A percentile compares a stretch with the other conserved stretches of the same genome.
Conservation (phyloP, 139 green algal genomes). For the Yamagishiella unicocca region DNA sequence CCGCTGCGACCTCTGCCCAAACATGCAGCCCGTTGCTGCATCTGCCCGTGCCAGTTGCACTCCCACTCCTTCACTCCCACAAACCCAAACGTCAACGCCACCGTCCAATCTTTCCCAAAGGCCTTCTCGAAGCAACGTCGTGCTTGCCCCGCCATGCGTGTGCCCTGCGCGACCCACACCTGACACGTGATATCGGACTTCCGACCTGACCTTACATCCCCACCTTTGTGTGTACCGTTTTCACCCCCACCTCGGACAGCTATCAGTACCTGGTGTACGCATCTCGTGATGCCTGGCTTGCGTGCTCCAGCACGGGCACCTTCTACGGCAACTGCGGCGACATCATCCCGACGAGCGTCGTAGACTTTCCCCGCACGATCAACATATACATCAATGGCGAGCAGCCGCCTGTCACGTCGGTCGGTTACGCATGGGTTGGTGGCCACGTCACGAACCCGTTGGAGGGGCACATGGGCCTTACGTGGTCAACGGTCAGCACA, state of each 20-base stretch:
- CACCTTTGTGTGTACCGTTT: too few relatives aligned
- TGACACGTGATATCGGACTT: too few relatives aligned
- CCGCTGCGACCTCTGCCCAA: too few relatives aligned
- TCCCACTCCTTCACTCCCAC: too few relatives aligned
- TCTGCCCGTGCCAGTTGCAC: too few relatives aligned
- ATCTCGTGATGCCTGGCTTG: neutral
- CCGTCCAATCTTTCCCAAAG: too few relatives aligned
- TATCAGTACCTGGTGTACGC: neutral
- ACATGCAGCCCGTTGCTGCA: too few relatives aligned
- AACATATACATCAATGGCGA: slow-evolving; percentile 22
- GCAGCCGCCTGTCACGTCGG: neutral
- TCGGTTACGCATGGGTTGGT: neutral
- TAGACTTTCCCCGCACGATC: slow-evolving; percentile 11
- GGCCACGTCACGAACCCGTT: neutral
- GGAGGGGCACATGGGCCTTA: slow-evolving; percentile 2
- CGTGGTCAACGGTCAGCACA: neutral
- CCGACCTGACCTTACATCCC: too few relatives aligned
- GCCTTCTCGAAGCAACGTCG: too few relatives aligned
- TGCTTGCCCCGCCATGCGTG: too few relatives aligned
- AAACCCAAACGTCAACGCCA: too few relatives aligned
- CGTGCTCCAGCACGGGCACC: neutral
- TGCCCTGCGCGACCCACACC: too few relatives aligned
- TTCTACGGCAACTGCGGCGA: slow-evolving; percentile 9
- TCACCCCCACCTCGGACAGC: neutral
- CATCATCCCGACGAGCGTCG: neutral